Base-by-base conservation (phyloP, 257 asterid species). In the Lantana camara region DNA sequence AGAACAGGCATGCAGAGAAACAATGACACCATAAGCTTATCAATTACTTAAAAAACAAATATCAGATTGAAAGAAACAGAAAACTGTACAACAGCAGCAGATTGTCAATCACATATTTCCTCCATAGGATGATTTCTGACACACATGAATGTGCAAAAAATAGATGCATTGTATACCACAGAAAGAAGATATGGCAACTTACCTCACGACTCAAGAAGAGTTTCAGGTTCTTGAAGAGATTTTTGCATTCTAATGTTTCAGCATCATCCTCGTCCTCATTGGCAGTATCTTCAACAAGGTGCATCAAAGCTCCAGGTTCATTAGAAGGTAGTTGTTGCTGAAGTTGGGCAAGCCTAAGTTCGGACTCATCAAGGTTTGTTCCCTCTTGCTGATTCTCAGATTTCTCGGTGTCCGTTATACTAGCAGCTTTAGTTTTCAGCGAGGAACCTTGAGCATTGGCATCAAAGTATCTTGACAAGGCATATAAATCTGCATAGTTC, bases 191-290 rank as follows among this genome's bases (percentile, higher is more conserved):
- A 53, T 48, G 20, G 44, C 32, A 63, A 12, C 84, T 67, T 60
- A 85, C 99, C 97, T 94, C 99, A 64, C 96, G 97, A 66, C 92
- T 81, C 81, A 94, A 79, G 76, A 88, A 94, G 80, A 94, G 83
- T 71, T 75, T 88, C 71, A 80, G 59, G 83, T 76, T 78, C 80
- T 76, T 86, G 74, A 94, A 90, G 52, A 94, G 88, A 41, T 67
- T 74, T 82, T 75, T 84, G 63, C 97, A 94, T 70, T 77, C 90
- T 66, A 21, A 80, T 5, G 95, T 86, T 49, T 90, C 97, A 2
- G 58, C 63, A 79, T 94, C 96, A 38, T 86, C 96, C 42, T 88
- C 96, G 55, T 88, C 95, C 44, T 72, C 77, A 21, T 51, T 66
- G 42, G 70, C 77, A 56, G 80, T 79, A 58, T 82, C 89, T 63